Percentiles rank a stretch among this genome's conserved stretches.
These are phyloP conservation scores for Triglochin maritima DNA, from an alignment of 106 monocot species.

Conservation along the genomic window DNA sequence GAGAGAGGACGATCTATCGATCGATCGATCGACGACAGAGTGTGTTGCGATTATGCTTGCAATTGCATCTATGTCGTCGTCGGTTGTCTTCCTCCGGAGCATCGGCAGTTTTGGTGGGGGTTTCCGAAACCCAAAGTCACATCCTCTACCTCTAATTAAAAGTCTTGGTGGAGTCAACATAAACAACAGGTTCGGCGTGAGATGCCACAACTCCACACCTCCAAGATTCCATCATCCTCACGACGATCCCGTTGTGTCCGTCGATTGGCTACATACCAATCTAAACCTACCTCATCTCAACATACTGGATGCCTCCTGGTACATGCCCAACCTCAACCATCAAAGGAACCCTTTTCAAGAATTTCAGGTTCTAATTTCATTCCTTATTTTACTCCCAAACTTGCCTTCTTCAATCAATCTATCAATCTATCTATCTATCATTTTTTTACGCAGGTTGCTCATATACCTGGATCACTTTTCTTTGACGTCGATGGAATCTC, in stretches of 20 bases:
- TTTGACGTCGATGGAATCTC: conserved; percentile 98
- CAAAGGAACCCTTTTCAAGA: conserved; percentile 80
- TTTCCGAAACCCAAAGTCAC: too few species aligned
- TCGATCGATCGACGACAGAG: too few species aligned
- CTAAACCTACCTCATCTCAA: conserved; percentile 14
- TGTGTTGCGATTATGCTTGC: too few species aligned
- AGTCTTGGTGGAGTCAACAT: too few species aligned
- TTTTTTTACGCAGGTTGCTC: conserved; percentile 55
- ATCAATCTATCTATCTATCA: not conserved
- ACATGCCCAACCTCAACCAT: conserved; percentile 81
- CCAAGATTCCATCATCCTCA: too few species aligned
- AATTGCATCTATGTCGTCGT: too few species aligned
- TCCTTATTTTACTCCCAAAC: not conserved
- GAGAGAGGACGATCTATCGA: too few species aligned
- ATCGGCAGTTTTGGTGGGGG: too few species aligned
- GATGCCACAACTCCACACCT: too few species aligned
- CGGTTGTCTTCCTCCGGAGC: too few species aligned
- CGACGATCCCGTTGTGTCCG: conserved; percentile 20
- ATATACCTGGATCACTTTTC: conserved; percentile 90
- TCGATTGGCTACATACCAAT: conserved; percentile 19
- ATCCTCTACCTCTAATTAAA: too few species aligned
- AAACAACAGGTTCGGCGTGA: too few species aligned
- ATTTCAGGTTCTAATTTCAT: conserved; percentile 46
- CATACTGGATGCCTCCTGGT: conserved; percentile 88
- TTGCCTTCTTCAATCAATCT: not conserved